Evolutionary conservation across 2,329 filamentous ascomycete genomes (phyloP), one percentile per base, ranked within the genome.

Genomic region (Immersiporthe knoxdaviesiana): DNA sequence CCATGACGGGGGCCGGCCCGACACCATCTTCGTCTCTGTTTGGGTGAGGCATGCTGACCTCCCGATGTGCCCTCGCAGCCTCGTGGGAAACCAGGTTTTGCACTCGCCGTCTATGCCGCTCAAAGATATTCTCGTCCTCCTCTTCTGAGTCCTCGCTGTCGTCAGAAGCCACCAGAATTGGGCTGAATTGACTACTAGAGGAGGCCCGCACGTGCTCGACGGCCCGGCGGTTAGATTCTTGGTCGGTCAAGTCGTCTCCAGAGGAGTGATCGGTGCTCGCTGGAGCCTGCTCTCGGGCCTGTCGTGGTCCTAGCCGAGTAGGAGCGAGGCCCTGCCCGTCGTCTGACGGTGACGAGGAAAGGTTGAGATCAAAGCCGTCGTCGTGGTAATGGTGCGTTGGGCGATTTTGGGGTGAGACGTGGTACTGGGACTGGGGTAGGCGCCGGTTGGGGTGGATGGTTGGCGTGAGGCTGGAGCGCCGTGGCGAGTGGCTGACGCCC

Each of bases 381-480:
- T 63, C 7, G 64, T 59, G 30, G n/a, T n/a, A 18, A 66, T 21
- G 60, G 35, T 37, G 27, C 30, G 16, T 27, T 35, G 10, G 58
- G 52, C 24, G 65, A 39, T 27, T 37, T 61, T 21, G 50, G 12
- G 32, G 47, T 27, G 60, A 30, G 11, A 58, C 52, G 35, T 63
- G 30, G 37, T 62, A n/a, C 47, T 54, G 35, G 50, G 37, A 16
- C 7, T 41, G 59, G 58, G 69, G 69, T 44, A 69, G 64, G 18
- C 61, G 67, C 16, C 67, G 64, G 44, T 69, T 67, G 2, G 64
- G 69, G 64, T 67, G 67, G 27, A 69, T 67, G 30, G 66, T 64
- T 24, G 69, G 67, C 14, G 69, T 71, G 30, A 64, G 63, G 47
- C 69, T 71, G 47, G 67, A 50, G 65, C 63, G 67, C 44, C 67